Percentiles rank a stretch among this genome's conserved stretches.
These are phyloP conservation scores for Opeltia flavorubescens DNA, from an alignment of 495 filamentous ascomycete species.

Conservation along the genomic window DNA sequence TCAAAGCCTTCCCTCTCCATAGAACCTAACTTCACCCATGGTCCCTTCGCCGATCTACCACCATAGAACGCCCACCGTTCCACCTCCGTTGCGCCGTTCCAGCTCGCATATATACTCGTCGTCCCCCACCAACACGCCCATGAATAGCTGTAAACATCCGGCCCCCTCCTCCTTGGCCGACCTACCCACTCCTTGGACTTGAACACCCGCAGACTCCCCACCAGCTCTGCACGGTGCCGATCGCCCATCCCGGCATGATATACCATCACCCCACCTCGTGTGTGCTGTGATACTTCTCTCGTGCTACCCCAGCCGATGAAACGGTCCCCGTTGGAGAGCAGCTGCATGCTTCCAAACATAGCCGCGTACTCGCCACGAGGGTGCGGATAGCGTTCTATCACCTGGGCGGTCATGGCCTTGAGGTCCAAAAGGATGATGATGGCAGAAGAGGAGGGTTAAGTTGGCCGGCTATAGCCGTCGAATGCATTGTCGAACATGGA, in stretches of 20 bases:
- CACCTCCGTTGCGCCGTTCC: constrained; percentile 35
- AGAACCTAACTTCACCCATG: background rate
- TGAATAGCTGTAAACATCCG: constrained; percentile 31
- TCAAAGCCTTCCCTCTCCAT: background rate
- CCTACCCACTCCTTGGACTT: constrained; percentile 24
- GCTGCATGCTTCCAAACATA: background rate
- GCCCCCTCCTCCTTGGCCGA: constrained; percentile 28
- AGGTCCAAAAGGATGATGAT: background rate
- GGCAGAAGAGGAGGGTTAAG: background rate
- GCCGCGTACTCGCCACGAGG: background rate
- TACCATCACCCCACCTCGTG: background rate
- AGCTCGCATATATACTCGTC: constrained; percentile 32
- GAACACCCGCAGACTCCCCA: constrained; percentile 17
- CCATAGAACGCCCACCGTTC: constrained; percentile 29
- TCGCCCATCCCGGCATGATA: background rate
- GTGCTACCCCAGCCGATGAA: constrained; percentile 4
- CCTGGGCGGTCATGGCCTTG: background rate
- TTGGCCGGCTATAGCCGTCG: background rate
- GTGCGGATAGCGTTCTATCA: background rate
- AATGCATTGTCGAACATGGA: background rate
- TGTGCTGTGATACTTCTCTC: background rate
- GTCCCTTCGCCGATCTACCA: background rate
- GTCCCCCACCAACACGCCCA: constrained; percentile 18
- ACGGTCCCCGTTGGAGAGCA: constrained; percentile 1
- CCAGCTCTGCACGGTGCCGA: background rate